Base-by-base conservation (phyloP, 2,329 filamentous ascomycete genomes). In the Aspergillus sp. region DNA sequence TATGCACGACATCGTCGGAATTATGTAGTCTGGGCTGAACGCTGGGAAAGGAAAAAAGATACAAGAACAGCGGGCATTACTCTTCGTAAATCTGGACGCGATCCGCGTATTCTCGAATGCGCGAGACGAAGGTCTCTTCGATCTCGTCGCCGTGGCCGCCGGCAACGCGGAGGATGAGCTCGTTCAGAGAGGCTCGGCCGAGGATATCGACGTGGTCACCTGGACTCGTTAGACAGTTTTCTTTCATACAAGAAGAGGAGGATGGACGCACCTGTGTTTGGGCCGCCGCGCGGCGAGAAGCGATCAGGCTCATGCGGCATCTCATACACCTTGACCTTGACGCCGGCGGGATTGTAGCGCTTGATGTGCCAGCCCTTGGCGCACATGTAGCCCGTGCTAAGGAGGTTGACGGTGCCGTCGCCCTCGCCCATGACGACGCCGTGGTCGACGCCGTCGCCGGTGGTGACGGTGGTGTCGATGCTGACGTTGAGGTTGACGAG, bases 191-290 rank as follows among this genome's bases (percentile, higher is more conserved):
- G 60, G 91, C 86, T 25, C 94, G 80, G 1, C 94, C 94, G 2
- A 99, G 79, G 53, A 99, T 99, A 68, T 99, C 94, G 47, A 99
- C 94, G 67, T 99, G 94, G 67, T 99, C 94, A 13, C 91, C 92
- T 56, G 81, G 85, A 55, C 84, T 14, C 7, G 31, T 45, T 38
- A 44, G 31, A 29, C 25, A 29, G 19, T 17, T 20, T 38, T 19
- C 10, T 47, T 47, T n/a, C n/a, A n/a, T n/a, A n/a, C n/a, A 20
- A 84, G 83, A 0, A 84, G 14, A 23, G n/a, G 23, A 23, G 13
- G 13, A 67, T 10, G 5, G 5, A 23, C 69, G 54, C 71, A 81
- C 78, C 82, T 32, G 84, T 87, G 59, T 86, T 87, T 0, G 84
- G 84, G 0, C 83, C 84, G 40, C 84, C 85, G 4, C 94, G 79